Conservation (phyloP, 805 yeast species). For the Saccharomycopsis sp. region DNA sequence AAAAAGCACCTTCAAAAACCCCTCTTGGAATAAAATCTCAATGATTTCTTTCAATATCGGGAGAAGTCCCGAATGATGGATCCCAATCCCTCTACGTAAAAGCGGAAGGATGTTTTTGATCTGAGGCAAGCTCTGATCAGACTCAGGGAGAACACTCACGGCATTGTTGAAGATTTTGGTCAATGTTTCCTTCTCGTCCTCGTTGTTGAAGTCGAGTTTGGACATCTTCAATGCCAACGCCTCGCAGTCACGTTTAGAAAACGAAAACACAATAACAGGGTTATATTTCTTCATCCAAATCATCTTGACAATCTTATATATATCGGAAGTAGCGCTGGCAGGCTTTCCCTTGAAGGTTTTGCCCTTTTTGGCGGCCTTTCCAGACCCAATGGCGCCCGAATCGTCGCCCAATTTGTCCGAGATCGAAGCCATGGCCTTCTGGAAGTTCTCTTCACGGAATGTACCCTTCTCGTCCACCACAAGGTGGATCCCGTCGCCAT, state of each 20-base stretch:
- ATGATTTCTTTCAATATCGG: slow-evolving; percentile 93
- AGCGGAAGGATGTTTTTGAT: slow-evolving; percentile 87
- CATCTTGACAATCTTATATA: slow-evolving; percentile 95
- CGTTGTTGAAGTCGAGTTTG: slow-evolving; percentile 87
- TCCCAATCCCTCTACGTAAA: slow-evolving; percentile 92
- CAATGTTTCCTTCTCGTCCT: slow-evolving; percentile 87
- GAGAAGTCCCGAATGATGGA: slow-evolving; percentile 93
- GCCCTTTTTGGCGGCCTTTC: slow-evolving; percentile 60
- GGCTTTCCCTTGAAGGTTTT: slow-evolving; percentile 85
- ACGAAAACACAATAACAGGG: slow-evolving; percentile 98
- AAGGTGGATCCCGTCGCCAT: slow-evolving; percentile 94
- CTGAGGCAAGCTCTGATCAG: slow-evolving; percentile 90
- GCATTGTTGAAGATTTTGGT: slow-evolving; percentile 90
- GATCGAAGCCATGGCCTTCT: slow-evolving; percentile 94
- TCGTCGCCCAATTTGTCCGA: slow-evolving; percentile 81
- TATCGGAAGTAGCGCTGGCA: slow-evolving; percentile 71
- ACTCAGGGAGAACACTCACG: slow-evolving; percentile 76
- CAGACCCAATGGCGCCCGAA: slow-evolving; percentile 51
- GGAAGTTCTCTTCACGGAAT: slow-evolving; percentile 96
- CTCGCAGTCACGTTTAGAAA: slow-evolving; percentile 95
- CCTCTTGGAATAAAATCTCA: slow-evolving; percentile 95
- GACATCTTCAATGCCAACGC: slow-evolving; percentile 91
- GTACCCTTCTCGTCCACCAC: slow-evolving; percentile 97
- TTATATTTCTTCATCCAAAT: slow-evolving; percentile 94
- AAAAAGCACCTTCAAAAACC: slow-evolving; percentile 85